Evolutionary conservation across 139 green algal genomes (phyloP).

Genomic region (Asterochloris sp.): DNA sequence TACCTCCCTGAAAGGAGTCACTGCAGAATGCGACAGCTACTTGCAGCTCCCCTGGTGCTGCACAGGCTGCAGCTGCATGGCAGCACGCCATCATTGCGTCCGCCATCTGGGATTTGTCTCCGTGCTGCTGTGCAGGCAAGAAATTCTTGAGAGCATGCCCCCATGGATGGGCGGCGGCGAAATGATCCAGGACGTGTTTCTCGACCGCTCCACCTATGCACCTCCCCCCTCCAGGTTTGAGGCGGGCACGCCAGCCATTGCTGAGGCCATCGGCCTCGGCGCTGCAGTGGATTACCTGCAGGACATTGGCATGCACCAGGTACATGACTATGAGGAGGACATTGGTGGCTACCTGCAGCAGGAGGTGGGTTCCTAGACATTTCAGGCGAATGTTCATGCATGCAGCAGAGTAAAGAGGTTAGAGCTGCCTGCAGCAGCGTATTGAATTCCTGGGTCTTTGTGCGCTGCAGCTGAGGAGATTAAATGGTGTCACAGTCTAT

Average conservation of each 20-base stretch:
- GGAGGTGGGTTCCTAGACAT: slow-evolving; percentile 27
- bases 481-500: slow-evolving; percentile 82
- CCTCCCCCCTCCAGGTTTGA: slow-evolving; percentile 92
- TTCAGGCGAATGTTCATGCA: background rate
- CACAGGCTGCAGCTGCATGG: background rate
- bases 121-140: slow-evolving; percentile 31
- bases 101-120: background rate
- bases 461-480: slow-evolving; percentile 43
- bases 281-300: slow-evolving; percentile 75
- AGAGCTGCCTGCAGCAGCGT: too few species aligned
- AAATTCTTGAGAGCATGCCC: slow-evolving; percentile 87
- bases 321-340: slow-evolving; percentile 79
- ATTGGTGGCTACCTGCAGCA: slow-evolving; percentile 81
- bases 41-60: background rate
- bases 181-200: slow-evolving; percentile 96
- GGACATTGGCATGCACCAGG: slow-evolving; percentile 64
- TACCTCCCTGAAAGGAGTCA: too few species aligned
- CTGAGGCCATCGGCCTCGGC: slow-evolving; percentile 69
- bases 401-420: too few species aligned
- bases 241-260: slow-evolving; percentile 95
- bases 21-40: background rate
- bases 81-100: background rate
- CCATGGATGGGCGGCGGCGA: slow-evolving; percentile 97
- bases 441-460: background rate
- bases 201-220: slow-evolving; percentile 92